Percentiles rank a stretch among this genome's conserved stretches.
Conservation (phyloP, 768 basidiomycete genomes). For the Tricholoma flavovirens region DNA sequence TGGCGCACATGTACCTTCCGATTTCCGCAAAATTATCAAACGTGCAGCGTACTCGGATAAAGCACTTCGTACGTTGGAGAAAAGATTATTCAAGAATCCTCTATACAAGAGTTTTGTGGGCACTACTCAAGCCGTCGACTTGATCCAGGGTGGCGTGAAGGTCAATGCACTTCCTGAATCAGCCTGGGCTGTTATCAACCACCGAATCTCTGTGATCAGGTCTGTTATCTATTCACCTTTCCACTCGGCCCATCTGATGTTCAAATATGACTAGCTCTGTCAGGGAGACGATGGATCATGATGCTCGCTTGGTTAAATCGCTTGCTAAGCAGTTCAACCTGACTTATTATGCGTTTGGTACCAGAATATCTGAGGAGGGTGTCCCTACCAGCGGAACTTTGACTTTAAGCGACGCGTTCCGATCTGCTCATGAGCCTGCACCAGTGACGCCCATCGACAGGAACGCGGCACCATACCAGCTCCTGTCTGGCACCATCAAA, state of each 20-base stretch:
- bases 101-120: constrained; percentile 43
- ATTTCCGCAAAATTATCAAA: constrained; percentile 42
- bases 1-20: constrained; percentile 45
- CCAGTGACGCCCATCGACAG: constrained; percentile 50
- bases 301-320: constrained; percentile 37
- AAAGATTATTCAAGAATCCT: constrained; percentile 35
- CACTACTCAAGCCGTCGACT: constrained; percentile 76
- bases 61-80: constrained; percentile 47
- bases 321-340: constrained; percentile 52
- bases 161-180: constrained; percentile 76
- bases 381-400: constrained; percentile 39
- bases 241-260: background rate
- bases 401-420: constrained; percentile 45
- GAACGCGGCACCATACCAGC: constrained; percentile 38
- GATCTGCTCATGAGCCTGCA: constrained; percentile 56
- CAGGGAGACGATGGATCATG: constrained; percentile 37
- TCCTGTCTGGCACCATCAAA: constrained; percentile 63
- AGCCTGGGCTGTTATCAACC: constrained; percentile 65
- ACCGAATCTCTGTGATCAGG: constrained; percentile 63
- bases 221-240: constrained; percentile 16
- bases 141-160: constrained; percentile 66
- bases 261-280: constrained; percentile 29
- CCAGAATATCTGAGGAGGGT: constrained; percentile 27
- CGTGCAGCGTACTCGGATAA: constrained; percentile 42
- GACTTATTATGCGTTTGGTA: constrained; percentile 54